These are phyloP conservation scores for Plasmodium inui DNA, from an alignment of 169 alveolate genomes.

Conservation along the genomic window DNA sequence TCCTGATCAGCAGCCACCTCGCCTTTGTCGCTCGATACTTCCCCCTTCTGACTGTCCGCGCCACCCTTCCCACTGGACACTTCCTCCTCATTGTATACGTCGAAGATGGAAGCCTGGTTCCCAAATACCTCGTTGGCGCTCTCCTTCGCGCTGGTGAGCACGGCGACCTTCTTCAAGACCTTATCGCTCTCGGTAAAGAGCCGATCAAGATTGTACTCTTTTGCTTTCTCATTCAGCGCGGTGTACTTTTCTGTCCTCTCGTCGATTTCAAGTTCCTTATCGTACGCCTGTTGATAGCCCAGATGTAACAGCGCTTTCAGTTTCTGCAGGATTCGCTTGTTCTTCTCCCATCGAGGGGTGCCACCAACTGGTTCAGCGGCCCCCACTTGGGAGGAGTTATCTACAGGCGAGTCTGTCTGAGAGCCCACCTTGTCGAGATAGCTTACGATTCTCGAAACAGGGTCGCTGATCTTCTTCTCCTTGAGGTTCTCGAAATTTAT, in stretches of 20 bases:
- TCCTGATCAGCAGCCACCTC: constrained; percentile 40
- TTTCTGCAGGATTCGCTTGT: constrained; percentile 70
- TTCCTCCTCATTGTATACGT: constrained; percentile 7
- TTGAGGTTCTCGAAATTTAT: not conserved
- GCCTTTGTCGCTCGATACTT: constrained; percentile 33
- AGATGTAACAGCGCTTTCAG: constrained; percentile 50
- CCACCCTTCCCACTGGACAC: constrained; percentile 11
- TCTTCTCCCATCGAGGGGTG: constrained; percentile 32
- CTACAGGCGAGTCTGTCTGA: not conserved
- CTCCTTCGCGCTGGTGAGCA: constrained; percentile 24
- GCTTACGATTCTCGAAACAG: not conserved
- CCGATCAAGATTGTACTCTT: not conserved
- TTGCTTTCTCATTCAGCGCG: constrained; percentile 37
- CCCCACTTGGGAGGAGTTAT: not conserved
- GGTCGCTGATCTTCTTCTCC: constrained; percentile 6
- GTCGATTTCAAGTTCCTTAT: constrained; percentile 16
- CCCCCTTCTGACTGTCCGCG: not conserved
- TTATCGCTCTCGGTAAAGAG: constrained; percentile 12
- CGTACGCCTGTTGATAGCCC: constrained; percentile 28
- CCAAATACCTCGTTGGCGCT: constrained; percentile 17
- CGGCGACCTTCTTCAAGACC: constrained; percentile 43
- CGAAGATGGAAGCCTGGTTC: constrained; percentile 22
- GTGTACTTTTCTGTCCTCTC: not conserved
- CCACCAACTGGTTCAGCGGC: too few species aligned
- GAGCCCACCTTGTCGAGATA: constrained; percentile 46